Base-by-base conservation (phyloP, 345 rosid genomes). In the Viola odorata region DNA sequence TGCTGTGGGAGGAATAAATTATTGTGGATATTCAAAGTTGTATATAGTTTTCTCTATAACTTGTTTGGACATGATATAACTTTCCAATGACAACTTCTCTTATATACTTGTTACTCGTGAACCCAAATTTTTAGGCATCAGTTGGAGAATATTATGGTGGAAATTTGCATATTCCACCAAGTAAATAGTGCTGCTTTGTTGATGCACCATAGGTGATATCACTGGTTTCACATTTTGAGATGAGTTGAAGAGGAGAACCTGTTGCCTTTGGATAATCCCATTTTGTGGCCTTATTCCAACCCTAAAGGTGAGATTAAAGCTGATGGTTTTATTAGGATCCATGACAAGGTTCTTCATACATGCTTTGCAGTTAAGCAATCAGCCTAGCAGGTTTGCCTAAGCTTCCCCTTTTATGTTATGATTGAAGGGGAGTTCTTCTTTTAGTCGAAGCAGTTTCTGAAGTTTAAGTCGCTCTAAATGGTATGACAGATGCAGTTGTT, bases 121-220 rank as follows among this genome's bases (percentile, higher is more conserved):
- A 44, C 40, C 52, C 15, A 54, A 60, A 15, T 10, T 57, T 45
- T 45, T 72, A 92, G 96, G 84, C 84, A 48, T 77, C 77, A 60
- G 77, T 89, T 58, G 74, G 69, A 75, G 90, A 80, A 73, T 60
- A 62, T 60, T 92, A 89, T 70, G 96, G 91, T 59, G 96, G 98
- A 77, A 81, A 62, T 70, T 72, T 92, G 69, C 61, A 70, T 50
- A 60, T 82, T 45, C 72, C 68, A 38, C 56, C 47, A 56, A 57
- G 57, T 16, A 65, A 57, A 45, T 63, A 60, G 54, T 64, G 32
- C 37, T 42, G 16, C 50, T 57, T 50, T 23, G 32, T 1, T 23
- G 32, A 23, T 23, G 32, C 32, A 23, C 2, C 32, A 0, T 23
- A 23, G 32, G 2, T 23, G 32, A 23, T 23, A 0, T 23, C 32